These are phyloP conservation scores for Scenedesmus sp. DNA, from an alignment of 163 green algal genomes.

Conservation along the genomic window DNA sequence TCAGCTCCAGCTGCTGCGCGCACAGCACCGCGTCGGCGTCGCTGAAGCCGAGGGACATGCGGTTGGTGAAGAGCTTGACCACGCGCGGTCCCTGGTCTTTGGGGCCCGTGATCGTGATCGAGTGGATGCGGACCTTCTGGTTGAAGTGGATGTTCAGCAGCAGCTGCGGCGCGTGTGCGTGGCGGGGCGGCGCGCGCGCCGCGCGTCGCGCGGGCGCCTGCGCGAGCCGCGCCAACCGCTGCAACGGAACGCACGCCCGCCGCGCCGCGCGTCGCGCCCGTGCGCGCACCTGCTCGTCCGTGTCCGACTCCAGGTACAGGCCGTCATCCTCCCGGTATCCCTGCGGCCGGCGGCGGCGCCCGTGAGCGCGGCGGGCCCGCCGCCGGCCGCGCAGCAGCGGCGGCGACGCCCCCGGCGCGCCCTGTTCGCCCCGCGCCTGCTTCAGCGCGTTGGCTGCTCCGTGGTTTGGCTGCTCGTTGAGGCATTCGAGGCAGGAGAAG, in stretches of 20 bases:
- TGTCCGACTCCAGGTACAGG: constrained; percentile 68
- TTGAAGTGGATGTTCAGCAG: constrained; percentile 59
- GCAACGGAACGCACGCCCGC: too few species aligned
- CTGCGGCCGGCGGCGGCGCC: too few species aligned
- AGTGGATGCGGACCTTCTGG: constrained; percentile 28
- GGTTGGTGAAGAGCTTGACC: constrained; percentile 63
- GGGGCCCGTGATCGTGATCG: constrained; percentile 59
- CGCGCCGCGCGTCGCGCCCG: too few species aligned
- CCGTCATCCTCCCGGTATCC: constrained; percentile 57
- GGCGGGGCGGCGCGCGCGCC: too few species aligned
- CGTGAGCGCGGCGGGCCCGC: too few species aligned
- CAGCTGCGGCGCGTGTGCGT: too few species aligned
- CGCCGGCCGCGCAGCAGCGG: too few species aligned
- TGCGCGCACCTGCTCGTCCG: constrained; percentile 33
- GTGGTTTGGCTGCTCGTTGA: constrained; percentile 66
- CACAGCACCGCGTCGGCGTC: constrained; percentile 45
- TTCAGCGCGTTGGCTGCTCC: constrained; percentile 50
- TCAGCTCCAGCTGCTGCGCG: constrained; percentile 59
- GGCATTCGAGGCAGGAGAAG: constrained; percentile 60
- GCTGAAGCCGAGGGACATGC: constrained; percentile 56
- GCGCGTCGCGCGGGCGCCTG: constrained; percentile 40
- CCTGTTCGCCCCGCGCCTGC: neutral
- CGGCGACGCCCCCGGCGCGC: too few species aligned
- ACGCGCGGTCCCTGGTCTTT: constrained; percentile 54
- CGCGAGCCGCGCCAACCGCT: too few species aligned